Conservation (phyloP, 768 basidiomycete genomes). For the Naganishia vishniacii region DNA sequence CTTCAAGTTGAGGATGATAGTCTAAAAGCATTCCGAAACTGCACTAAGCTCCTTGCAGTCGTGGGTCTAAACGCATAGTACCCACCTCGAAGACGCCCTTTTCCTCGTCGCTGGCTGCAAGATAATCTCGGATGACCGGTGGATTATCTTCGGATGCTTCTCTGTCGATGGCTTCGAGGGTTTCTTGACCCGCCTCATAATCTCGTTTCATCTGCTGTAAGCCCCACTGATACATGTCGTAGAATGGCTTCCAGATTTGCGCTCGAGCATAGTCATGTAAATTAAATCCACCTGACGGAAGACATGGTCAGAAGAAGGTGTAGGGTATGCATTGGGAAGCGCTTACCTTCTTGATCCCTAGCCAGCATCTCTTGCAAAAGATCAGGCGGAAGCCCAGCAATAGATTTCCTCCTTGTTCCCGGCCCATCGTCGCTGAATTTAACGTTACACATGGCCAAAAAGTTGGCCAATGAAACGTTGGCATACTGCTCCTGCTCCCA, state of each 20-base stretch:
- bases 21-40: slow-evolving; percentile 14
- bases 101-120: slow-evolving; percentile 46
- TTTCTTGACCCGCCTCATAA: slow-evolving; percentile 33
- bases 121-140: slow-evolving; percentile 47
- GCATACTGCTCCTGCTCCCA: slow-evolving; percentile 28
- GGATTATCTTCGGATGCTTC: slow-evolving; percentile 37
- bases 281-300: slow-evolving; percentile 27
- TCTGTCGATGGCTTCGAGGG: slow-evolving; percentile 32
- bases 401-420: slow-evolving; percentile 41
- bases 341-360: slow-evolving; percentile 20
- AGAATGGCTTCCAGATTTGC: slow-evolving; percentile 35
- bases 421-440: slow-evolving; percentile 45
- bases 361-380: slow-evolving; percentile 20
- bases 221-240: slow-evolving; percentile 48
- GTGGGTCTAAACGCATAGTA: slow-evolving; percentile 26
- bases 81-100: slow-evolving; percentile 47
- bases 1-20: slow-evolving; percentile 38
- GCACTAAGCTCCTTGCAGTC: background rate
- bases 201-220: slow-evolving; percentile 41
- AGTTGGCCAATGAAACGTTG: slow-evolving; percentile 40
- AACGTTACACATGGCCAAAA: slow-evolving; percentile 49
- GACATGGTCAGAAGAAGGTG: background rate
- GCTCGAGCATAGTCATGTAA: slow-evolving; percentile 44
- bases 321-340: too few species aligned
- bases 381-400: slow-evolving; percentile 34